Evolutionary conservation across 352 stramenopile species (phyloP).

Genomic region (Halophytophthora batemanensis): DNA sequence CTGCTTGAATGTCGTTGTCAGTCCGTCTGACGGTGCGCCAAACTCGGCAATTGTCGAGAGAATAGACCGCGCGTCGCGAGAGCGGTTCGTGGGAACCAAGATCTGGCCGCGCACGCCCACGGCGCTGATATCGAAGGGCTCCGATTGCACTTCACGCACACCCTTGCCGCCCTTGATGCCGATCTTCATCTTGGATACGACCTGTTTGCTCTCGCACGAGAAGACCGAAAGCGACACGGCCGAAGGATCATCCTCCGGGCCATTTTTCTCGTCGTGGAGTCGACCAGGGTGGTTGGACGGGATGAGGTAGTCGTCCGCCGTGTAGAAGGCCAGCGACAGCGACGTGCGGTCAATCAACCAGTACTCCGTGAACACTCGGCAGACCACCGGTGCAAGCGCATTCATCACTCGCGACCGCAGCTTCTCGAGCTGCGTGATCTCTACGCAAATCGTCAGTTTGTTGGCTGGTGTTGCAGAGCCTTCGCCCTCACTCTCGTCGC

Average conservation of each 20-base stretch:
- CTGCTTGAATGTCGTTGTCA: slow-evolving; percentile 52
- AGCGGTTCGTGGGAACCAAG: slow-evolving; percentile 45
- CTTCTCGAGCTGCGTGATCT: slow-evolving; percentile 54
- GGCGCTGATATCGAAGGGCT: slow-evolving; percentile 75
- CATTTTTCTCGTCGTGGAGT: slow-evolving; percentile 20
- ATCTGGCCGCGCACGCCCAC: slow-evolving; percentile 77
- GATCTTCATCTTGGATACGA: slow-evolving; percentile 77
- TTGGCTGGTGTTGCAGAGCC: slow-evolving; percentile 26
- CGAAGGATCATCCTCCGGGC: slow-evolving; percentile 20
- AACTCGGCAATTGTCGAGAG: slow-evolving; percentile 54
- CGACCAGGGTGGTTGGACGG: slow-evolving; percentile 38
- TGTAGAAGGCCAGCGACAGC: slow-evolving; percentile 69
- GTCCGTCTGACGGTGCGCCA: slow-evolving; percentile 16
- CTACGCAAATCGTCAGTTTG: slow-evolving; percentile 60
- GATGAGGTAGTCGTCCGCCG: slow-evolving; percentile 55
- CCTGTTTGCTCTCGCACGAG: slow-evolving; percentile 58
- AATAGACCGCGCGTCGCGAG: slow-evolving; percentile 38
- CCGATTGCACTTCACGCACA: slow-evolving; percentile 59
- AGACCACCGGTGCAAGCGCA: slow-evolving; percentile 55
- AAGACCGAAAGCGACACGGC: slow-evolving; percentile 70
- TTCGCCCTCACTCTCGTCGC: slow-evolving; percentile 24
- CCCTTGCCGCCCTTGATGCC: slow-evolving; percentile 40
- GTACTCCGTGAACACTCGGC: slow-evolving; percentile 77
- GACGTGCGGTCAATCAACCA: slow-evolving; percentile 83
- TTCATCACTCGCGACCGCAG: slow-evolving; percentile 39